Evolutionary conservation across 768 basidiomycete species (phyloP), one percentile per base, ranked within the genome.

Genomic region (Hericium alpestre): DNA sequence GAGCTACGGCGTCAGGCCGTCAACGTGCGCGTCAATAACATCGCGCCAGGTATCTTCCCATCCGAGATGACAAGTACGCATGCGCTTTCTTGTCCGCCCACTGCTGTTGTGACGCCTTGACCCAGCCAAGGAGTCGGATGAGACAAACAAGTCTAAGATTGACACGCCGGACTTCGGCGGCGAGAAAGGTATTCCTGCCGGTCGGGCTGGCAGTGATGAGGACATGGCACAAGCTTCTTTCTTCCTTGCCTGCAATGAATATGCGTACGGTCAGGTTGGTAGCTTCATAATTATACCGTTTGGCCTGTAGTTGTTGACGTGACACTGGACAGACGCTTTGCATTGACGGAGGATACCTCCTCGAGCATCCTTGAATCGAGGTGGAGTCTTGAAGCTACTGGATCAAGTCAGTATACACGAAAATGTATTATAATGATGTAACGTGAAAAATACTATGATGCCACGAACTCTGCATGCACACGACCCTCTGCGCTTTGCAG

Each of bases 11-110:
- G 66, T 20, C 50, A 62, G 6, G 66, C 63, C 0, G 64, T 71
- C n/a, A 64, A 65, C 16, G 64, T 74, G 22, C 64, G 73, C 37
- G 73, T 74, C 27, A 74, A 72, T 59, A 61, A 56, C 18, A 67
- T 74, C 47, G 67, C 69, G 4, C 70, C 72, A 12, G 71, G 71
- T 0, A 67, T 71, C 38, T 73, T 73, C 61, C 70, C 70, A 1
- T 67, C 67, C 39, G 71, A 72, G 62, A 73, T 72, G 68, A 72
- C 68, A 12, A 58, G 66, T 67, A 54, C 7, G 66, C 7, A 6
- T 32, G 6, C 32, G 15, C 49, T 15, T 58, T 15, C 11, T 43
- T 18, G 12, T 16, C 4, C 5, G 3, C 11, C 18, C 15, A 40
- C 1, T 15, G 37, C 3, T 48, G 25, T 22, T 41, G 11, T 8